Conservation (phyloP, 306 rosid species). For the Begonia fuchsioides region DNA sequence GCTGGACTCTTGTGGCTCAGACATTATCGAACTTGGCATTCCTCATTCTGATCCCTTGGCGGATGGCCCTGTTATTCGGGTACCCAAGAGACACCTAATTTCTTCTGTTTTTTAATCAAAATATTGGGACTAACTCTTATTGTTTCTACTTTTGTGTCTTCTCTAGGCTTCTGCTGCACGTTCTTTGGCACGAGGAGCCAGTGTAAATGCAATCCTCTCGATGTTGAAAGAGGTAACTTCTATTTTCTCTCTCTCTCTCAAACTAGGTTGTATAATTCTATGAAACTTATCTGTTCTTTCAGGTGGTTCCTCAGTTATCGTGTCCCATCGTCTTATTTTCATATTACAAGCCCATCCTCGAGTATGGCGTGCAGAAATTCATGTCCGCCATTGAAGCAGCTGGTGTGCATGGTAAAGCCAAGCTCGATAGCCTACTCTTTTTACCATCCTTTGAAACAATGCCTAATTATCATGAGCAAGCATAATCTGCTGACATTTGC, state of each 20-base stretch:
- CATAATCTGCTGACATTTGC: too few species aligned
- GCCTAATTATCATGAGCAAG: too few species aligned
- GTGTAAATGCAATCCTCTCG: conserved; percentile 39
- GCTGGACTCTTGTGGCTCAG: conserved; percentile 73
- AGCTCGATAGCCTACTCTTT: too few species aligned
- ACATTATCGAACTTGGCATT: conserved; percentile 84
- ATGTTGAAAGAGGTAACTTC: conserved; percentile 79
- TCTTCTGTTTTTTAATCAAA: neutral
- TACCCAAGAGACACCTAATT: conserved; percentile 8
- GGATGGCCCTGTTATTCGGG: conserved; percentile 99
- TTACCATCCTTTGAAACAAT: too few species aligned
- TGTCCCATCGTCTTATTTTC: conserved; percentile 76
- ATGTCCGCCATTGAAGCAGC: conserved; percentile 53
- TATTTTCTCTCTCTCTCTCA: neutral
- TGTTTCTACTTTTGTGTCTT: conserved; percentile 14
- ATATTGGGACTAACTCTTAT: neutral
- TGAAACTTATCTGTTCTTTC: neutral
- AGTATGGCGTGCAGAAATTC: conserved; percentile 58
- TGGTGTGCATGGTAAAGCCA: conserved; percentile 49
- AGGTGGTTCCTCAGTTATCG: conserved; percentile 79
- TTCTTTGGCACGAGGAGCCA: conserved; percentile 71
- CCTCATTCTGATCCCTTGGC: conserved; percentile 95
- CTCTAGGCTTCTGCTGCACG: conserved; percentile 89
- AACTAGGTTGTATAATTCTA: too few species aligned
- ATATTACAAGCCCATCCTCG: conserved; percentile 88